phyloP scores from a whole-genome alignment of 2,329 filamentous ascomycete genomes.

The Xylaria sp. region DNA sequence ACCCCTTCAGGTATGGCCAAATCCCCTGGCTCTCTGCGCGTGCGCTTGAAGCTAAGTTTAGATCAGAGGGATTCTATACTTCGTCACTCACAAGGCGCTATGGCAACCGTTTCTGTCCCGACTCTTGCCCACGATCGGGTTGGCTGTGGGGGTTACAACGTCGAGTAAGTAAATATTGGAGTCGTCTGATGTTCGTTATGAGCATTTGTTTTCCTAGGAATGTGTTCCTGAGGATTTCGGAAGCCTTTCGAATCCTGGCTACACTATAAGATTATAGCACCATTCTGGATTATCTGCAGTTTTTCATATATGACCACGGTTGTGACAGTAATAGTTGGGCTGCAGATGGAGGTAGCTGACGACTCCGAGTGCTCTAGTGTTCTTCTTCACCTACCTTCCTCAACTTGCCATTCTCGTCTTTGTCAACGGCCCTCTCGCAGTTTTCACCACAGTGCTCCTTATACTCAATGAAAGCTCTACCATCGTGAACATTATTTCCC shows the following conservation, averaged over 20 bases:
- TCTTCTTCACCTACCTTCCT: constrained; percentile 85
- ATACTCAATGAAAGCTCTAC: constrained; percentile 71
- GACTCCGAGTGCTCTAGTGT: constrained; percentile 61
- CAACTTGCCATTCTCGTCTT: constrained; percentile 85
- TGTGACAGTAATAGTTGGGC: background rate
- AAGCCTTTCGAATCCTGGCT: background rate
- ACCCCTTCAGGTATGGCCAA: constrained; percentile 73
- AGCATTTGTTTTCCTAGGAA: too few relatives aligned
- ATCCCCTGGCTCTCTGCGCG: background rate
- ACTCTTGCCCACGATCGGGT: constrained; percentile 69
- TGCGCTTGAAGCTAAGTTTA: constrained; percentile 27
- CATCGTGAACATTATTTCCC: constrained; percentile 66
- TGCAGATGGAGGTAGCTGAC: background rate
- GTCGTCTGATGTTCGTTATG: too few relatives aligned
- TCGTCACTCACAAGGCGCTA: constrained; percentile 63
- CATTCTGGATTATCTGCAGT: too few relatives aligned
- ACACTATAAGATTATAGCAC: too few relatives aligned
- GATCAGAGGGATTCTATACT: constrained; percentile 66
- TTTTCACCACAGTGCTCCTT: constrained; percentile 76
- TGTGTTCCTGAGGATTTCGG: too few relatives aligned
- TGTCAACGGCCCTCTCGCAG: constrained; percentile 83
- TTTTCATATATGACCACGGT: background rate
- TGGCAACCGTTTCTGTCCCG: constrained; percentile 69
- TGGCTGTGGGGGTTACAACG: constrained; percentile 77
- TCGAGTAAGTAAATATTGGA: constrained; percentile 54